Evolutionary conservation across 164 flowering plant genomes (phyloP).

Genomic region (Euptelea pleiosperma): DNA sequence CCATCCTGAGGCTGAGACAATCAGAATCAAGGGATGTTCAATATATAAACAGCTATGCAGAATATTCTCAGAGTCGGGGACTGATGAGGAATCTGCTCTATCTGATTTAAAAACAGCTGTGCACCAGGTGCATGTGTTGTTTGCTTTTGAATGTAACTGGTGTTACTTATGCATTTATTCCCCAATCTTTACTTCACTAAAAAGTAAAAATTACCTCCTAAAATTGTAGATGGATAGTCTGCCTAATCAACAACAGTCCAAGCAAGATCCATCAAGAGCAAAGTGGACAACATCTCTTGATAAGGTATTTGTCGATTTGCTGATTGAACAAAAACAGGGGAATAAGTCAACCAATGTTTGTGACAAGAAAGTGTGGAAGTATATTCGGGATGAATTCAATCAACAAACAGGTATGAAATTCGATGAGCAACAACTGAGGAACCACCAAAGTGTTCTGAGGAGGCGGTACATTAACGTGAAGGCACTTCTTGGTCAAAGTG

Average conservation of each 20-base stretch:
- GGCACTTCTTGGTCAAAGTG: conserved; percentile 46
- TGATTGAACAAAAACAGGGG: conserved; percentile 47
- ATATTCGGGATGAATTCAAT: conserved; percentile 53
- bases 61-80: conserved; percentile 11
- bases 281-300: conserved; percentile 63
- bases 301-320: conserved; percentile 62
- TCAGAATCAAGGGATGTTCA: conserved; percentile 7
- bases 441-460: conserved; percentile 60
- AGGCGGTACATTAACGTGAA: conserved; percentile 47
- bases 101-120: not conserved
- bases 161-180: not conserved
- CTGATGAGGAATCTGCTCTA: not conserved
- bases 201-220: not conserved
- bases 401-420: conserved; percentile 47
- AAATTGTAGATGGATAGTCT: conserved; percentile 37
- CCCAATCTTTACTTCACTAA: not conserved
- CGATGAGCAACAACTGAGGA: conserved; percentile 61
- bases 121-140: not conserved
- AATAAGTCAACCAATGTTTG: conserved; percentile 47
- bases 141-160: not conserved
- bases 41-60: conserved; percentile 10
- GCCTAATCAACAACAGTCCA: conserved; percentile 31
- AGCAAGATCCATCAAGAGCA: conserved; percentile 58
- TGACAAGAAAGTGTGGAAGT: conserved; percentile 64
- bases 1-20: conserved; percentile 15